phyloP scores from a whole-genome alignment of 179 eudicot species.

The Heliamphora pulchella region DNA sequence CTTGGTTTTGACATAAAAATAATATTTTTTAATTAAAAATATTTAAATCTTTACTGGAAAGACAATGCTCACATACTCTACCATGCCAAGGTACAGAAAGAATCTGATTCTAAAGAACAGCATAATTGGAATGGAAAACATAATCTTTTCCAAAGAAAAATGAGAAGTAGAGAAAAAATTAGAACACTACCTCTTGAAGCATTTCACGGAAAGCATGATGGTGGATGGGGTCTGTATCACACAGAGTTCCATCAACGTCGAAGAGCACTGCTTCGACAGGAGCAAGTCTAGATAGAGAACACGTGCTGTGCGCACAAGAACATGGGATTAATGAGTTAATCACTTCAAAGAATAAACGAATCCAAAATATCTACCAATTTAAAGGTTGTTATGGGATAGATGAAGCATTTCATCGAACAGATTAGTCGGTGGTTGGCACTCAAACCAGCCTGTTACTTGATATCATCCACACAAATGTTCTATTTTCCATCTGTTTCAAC shows the following conservation, averaged over 20 bases:
- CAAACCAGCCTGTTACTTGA: neutral
- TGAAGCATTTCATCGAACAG: neutral
- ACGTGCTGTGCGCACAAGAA: slow-evolving; percentile 22
- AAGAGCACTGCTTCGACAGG: slow-evolving; percentile 79
- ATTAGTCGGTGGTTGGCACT: neutral
- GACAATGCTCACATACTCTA: too few species aligned
- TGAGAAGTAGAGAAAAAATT: slow-evolving; percentile 6
- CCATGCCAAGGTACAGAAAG: too few species aligned
- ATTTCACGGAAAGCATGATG: slow-evolving; percentile 65
- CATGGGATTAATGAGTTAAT: neutral
- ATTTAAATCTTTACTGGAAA: too few species aligned
- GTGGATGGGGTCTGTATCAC: slow-evolving; percentile 88
- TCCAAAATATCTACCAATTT: neutral
- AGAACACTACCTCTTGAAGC: slow-evolving; percentile 76
- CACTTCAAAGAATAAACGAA: neutral
- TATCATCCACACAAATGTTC: neutral
- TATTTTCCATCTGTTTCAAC: neutral
- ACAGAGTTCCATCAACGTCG: slow-evolving; percentile 79
- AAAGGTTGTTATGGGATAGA: too few species aligned
- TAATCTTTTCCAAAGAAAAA: too few species aligned
- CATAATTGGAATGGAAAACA: neutral
- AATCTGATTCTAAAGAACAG: neutral
- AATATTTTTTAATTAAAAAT: neutral
- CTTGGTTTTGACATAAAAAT: slow-evolving; percentile 1
- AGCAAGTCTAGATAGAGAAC: slow-evolving; percentile 39